Base-by-base conservation (phyloP, 306 rosid species). In the Medicago lupulina region DNA sequence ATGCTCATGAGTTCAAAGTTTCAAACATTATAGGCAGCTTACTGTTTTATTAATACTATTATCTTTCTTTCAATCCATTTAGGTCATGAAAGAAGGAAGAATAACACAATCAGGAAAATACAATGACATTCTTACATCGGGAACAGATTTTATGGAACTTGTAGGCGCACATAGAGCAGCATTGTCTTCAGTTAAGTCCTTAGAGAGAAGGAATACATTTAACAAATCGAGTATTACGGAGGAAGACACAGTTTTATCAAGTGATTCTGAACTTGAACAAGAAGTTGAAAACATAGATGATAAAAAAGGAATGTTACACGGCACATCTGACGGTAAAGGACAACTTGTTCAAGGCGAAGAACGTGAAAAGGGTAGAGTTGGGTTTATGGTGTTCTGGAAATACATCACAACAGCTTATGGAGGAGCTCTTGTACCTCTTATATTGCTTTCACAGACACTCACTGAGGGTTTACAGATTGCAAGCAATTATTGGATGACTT, bases 401-500 rank as follows among this genome's bases (percentile, higher is more conserved):
- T 93, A 86, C 82, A 63, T 89, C 39, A 89, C 89, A 55, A 64
- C 79, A 74, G 91, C 91, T 3, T 88, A 88, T 63, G 91, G 93
- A 76, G 98, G 97, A 70, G 91, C 91, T 77, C 89, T 93, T 74
- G 93, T 89, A 62, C 98, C 97, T 34, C 73, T 89, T 72, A 75
- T 91, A 83, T 79, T 93, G 73, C 78, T 93, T 41, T 82, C 84
- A 15, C 93, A 91, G 57, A 67, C 59, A 79, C 83, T 93, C 49
- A 87, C 85, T 59, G 84, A 86, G 38, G 12, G 39, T 68, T 77
- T 88, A 71, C 88, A 89, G 74, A 84, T 93, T 71, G 92, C 86
- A 54, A 89, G 97, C 86, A 93, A 87, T 82, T 93, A 88, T 63
- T 93, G 98, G 98, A 93, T 91, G 93, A 88, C 97, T 47, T 86